Conservation (phyloP, 176 grass and related monocot species). For the Triticum monococcum region DNA sequence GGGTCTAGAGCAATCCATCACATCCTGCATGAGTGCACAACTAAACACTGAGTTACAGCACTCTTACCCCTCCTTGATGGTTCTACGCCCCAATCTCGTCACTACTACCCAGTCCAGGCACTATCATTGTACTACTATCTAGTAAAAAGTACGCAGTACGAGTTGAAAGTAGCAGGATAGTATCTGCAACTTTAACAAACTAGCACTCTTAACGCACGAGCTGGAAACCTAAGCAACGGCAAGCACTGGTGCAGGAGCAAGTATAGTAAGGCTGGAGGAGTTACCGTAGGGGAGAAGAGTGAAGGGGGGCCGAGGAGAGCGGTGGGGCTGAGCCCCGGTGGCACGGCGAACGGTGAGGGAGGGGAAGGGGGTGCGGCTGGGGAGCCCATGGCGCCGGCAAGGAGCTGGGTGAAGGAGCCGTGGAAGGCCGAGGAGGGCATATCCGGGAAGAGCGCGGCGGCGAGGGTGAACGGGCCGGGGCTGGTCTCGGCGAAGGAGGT, state of each 20-base stretch:
- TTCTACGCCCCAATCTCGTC: neutral
- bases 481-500: constrained; percentile 20
- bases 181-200: neutral
- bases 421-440: constrained; percentile 47
- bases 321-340: constrained; percentile 41
- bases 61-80: neutral
- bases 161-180: neutral
- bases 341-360: constrained; percentile 44
- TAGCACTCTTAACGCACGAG: neutral
- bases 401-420: constrained; percentile 67
- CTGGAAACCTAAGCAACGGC: constrained; percentile 20
- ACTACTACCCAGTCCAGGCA: neutral
- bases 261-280: neutral
- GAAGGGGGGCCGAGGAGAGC: constrained; percentile 38
- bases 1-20: constrained; percentile 1
- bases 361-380: constrained; percentile 18
- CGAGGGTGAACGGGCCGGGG: constrained; percentile 51
- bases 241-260: neutral
- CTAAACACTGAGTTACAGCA: neutral
- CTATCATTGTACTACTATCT: neutral
- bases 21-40: neutral
- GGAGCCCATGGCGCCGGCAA: constrained; percentile 56
- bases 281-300: constrained; percentile 51
- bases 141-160: neutral
- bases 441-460: constrained; percentile 49